phyloP scores from a whole-genome alignment of 768 basidiomycete species.

The Boletus vermiculosoides region DNA sequence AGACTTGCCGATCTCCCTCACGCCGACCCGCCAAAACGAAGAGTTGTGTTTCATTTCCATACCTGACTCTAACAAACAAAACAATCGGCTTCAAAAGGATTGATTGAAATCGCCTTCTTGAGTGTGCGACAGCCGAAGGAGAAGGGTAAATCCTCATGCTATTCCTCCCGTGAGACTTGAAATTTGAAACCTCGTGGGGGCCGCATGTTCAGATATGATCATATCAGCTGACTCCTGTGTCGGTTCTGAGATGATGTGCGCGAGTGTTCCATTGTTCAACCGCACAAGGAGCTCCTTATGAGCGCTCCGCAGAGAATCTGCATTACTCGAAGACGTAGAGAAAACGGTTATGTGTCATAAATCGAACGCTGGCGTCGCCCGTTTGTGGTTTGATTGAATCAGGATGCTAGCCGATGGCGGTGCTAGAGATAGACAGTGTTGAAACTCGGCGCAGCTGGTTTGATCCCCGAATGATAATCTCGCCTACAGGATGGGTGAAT shows the following conservation, averaged over 20 bases:
- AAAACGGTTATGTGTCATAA: background rate
- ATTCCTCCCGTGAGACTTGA: constrained; percentile 10
- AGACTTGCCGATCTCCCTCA: background rate
- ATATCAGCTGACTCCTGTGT: constrained; percentile 19
- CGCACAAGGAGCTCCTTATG: constrained; percentile 7
- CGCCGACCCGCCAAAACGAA: background rate
- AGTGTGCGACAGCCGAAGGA: constrained; percentile 3
- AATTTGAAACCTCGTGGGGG: constrained; percentile 24
- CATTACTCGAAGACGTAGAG: background rate
- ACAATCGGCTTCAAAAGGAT: constrained; percentile 14
- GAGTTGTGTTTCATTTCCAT: background rate
- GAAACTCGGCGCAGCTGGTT: constrained; percentile 6
- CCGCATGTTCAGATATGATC: constrained; percentile 24
- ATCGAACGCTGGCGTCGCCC: background rate
- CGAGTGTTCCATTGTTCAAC: background rate
- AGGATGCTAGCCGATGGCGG: constrained; percentile 16
- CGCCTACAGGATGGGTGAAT: constrained; percentile 1
- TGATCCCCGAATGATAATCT: constrained; percentile 16
- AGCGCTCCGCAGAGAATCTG: background rate
- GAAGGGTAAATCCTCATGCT: constrained; percentile 12
- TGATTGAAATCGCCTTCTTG: constrained; percentile 7
- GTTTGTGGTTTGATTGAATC: constrained; percentile 8
- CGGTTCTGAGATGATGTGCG: constrained; percentile 4
- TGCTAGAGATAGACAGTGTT: background rate
- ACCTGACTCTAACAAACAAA: background rate